Evolutionary conservation across 768 basidiomycete genomes (phyloP), one percentile per base, ranked within the genome.

Genomic region (Russula vinacea): DNA sequence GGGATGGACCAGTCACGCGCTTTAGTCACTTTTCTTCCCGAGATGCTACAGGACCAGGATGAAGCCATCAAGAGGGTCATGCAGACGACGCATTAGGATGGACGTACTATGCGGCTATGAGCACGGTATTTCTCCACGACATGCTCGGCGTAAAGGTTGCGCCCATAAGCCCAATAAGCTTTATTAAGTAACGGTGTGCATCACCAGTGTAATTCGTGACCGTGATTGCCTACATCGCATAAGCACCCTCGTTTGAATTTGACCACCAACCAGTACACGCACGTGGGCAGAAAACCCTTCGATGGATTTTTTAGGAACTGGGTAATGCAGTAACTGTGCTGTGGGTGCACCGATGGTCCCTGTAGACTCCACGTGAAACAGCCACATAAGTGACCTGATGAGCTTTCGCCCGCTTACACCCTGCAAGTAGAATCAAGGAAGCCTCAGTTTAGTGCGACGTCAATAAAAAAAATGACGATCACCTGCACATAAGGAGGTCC

Each of bases 151-250:
- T 92, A 70, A 93, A 95, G 32, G 75, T 79, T 1, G 84, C 93
- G 1, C 93, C 94, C 81, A 92, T 84, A 5, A 83, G 75, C 6
- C 76, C 76, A 57, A 98, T 90, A 17, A 98, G 77, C 66, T 84
- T 86, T 76, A 93, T 93, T 56, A 98, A 80, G 71, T 95, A 95
- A 58, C 96, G 94, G 2, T 93, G 81, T 7, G 90, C 82, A 42
- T 87, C 85, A 2, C 94, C 94, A 0, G 90, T 89, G 72, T 94
- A 96, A 71, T 95, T 95, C 0, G 93, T 93, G 1, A 96, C 79
- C 0, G 93, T 90, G 60, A 96, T 86, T 68, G 84, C 80, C 90
- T 93, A 65, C 19, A 17, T 4, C 0, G 5, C 5, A 51, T 61
- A 29, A 65, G 59, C 4, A 51, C 17, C 14, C 2, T 24, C 32